These are phyloP conservation scores for Lavandula angustifolia DNA, from an alignment of 257 asterid species.

Conservation along the genomic window DNA sequence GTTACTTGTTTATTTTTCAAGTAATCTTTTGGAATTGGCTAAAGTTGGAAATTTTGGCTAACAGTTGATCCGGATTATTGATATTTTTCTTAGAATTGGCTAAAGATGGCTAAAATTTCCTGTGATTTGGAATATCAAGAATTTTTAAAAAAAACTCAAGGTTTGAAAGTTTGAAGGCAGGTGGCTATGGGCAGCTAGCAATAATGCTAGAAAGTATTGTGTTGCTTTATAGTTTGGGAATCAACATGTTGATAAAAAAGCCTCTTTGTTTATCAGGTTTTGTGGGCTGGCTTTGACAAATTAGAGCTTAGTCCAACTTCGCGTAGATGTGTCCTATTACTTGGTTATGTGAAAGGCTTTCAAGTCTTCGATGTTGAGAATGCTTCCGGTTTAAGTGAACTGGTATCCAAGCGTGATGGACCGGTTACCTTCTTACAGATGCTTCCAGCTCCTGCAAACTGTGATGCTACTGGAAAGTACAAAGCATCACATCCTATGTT, in stretches of 20 bases:
- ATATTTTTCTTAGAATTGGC: not conserved
- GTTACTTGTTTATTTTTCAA: constrained; percentile 17
- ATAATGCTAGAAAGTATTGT: not conserved
- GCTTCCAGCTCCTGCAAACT: constrained; percentile 56
- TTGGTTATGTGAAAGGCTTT: constrained; percentile 70
- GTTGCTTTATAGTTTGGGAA: constrained; percentile 22
- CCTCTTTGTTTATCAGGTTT: constrained; percentile 51
- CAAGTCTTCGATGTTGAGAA: constrained; percentile 81
- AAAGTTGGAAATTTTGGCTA: constrained; percentile 11
- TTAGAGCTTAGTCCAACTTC: constrained; percentile 50
- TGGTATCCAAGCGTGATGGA: constrained; percentile 70
- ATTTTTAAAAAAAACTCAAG: not conserved
- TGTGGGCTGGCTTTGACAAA: constrained; percentile 84
- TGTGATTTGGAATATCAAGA: not conserved
- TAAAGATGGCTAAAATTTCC: not conserved
- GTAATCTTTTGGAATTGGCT: not conserved
- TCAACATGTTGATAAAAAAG: constrained; percentile 24
- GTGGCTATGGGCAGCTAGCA: not conserved
- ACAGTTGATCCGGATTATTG: constrained; percentile 16
- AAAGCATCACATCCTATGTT: constrained; percentile 52
- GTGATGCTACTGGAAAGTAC: constrained; percentile 45
- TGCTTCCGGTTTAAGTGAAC: constrained; percentile 61
- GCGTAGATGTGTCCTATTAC: constrained; percentile 53
- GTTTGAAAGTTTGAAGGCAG: not conserved
- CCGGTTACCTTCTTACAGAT: constrained; percentile 75